Base-by-base conservation (phyloP, 306 rosid genomes). In the Trifolium pratense region DNA sequence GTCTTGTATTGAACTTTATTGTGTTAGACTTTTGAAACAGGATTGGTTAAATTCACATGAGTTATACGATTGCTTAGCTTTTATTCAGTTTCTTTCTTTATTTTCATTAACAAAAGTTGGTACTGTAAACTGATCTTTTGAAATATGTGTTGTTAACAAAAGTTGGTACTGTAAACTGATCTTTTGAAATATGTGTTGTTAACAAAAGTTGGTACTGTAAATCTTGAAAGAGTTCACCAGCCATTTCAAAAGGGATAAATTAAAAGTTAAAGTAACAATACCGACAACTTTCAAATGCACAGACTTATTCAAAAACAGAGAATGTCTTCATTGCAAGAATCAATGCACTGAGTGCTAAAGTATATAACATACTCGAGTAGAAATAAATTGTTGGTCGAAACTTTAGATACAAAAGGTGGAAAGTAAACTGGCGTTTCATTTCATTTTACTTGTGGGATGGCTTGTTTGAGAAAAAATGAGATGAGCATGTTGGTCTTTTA, bases 1-100 rank as follows among this genome's bases (percentile, higher is more conserved):
- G 55, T 32, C 25, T 48, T 55, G 12, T 18, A 26, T 69, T 15
- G 32, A 69, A 68, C 43, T 58, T 79, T 58, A 57, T 75, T 16
- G 39, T 66, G 49, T 64, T 39, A 31, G 18, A 69, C 78, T 55
- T 68, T 23, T 53, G 53, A 58, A 48, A 23, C 17, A 17, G 25
- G 63, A 75, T 51, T 55, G 63, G 18, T 39, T 53, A 20, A 68
- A 75, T 62, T 71, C 67, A 59, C 43, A 20, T 45, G 36, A 75
- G 62, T 37, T 53, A 21, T 57, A 32, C 58, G 9, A 14, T 31
- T 40, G 68, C 45, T 75, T 74, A 34, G 15, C 76, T 36, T 73
- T 58, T 58, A 65, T 62, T 62, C 46, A 34, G 42, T 62, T 78
- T 43, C 9, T 62, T 63, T 65, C 58, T 70, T 70, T 11, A 49